phyloP scores from a whole-genome alignment of 257 asterid genomes.

The Solanum microdontum region DNA sequence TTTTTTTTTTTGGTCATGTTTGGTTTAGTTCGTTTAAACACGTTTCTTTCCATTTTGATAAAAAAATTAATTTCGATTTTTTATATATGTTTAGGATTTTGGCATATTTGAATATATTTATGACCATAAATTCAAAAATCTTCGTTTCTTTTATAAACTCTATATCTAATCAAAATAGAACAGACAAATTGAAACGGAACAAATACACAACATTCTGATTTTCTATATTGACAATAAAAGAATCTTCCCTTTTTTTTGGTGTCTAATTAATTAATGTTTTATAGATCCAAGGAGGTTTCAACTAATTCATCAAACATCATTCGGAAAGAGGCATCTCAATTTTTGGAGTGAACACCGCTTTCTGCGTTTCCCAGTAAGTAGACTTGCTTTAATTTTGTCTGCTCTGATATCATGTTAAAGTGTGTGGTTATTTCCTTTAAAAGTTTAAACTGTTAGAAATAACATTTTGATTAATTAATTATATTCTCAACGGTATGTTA shows the following conservation, averaged over 20 bases:
- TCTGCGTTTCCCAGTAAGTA: slow-evolving; percentile 45
- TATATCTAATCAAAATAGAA: background rate
- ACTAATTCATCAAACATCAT: slow-evolving; percentile 60
- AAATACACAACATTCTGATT: background rate
- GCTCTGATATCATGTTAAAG: background rate
- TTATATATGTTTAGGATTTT: no score
- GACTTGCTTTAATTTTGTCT: background rate
- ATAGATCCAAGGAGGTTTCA: slow-evolving; percentile 59
- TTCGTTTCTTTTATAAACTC: no score
- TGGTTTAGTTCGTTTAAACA: background rate
- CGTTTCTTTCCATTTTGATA: background rate
- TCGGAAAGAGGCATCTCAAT: slow-evolving; percentile 62
- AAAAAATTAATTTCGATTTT: no score
- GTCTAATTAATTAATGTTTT: background rate
- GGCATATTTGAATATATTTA: no score
- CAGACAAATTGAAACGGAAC: no score
- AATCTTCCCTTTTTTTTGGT: background rate
- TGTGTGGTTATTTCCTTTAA: no score
- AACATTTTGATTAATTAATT: no score
- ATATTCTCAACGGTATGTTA: background rate
- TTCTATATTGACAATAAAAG: background rate
- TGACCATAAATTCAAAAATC: no score
- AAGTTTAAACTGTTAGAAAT: rapidly evolving
- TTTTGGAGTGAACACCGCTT: slow-evolving; percentile 47
- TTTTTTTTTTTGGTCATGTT: background rate